These are phyloP conservation scores for Candida morakotiae DNA, from an alignment of 805 yeast genomes.

Conservation along the genomic window DNA sequence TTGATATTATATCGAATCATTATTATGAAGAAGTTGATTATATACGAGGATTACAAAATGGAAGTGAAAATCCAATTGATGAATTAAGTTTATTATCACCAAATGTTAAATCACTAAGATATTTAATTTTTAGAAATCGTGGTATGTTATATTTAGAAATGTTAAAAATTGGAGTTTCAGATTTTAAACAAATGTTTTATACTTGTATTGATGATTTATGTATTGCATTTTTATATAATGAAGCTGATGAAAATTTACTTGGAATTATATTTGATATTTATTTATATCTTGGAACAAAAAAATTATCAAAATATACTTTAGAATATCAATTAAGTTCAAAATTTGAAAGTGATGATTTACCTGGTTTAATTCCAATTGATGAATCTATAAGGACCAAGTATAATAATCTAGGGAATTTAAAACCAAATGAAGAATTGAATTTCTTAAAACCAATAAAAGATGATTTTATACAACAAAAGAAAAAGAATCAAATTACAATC, in stretches of 20 bases:
- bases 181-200: conserved; percentile 31
- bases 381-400: background rate
- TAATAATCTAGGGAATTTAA: background rate
- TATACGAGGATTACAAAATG: conserved; percentile 38
- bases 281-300: conserved; percentile 41
- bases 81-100: conserved; percentile 53
- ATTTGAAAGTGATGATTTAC: conserved; percentile 38
- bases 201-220: conserved; percentile 59
- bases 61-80: conserved; percentile 28
- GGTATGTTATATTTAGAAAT: conserved; percentile 63
- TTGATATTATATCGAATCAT: conserved; percentile 57
- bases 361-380: conserved; percentile 23
- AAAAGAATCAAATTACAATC: conserved; percentile 6
- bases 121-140: conserved; percentile 74
- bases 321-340: conserved; percentile 54
- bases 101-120: conserved; percentile 67
- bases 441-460: conserved; percentile 29
- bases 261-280: conserved; percentile 49
- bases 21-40: conserved; percentile 36
- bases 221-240: conserved; percentile 61
- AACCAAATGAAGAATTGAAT: conserved; percentile 8
- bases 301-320: conserved; percentile 51
- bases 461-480: conserved; percentile 23
- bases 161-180: conserved; percentile 14
- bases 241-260: conserved; percentile 57